A percentile compares a stretch with the other conserved stretches of the same genome.
These are phyloP conservation scores for Cytospora paraplurivora DNA, from an alignment of 2,329 filamentous ascomycete genomes.

Conservation along the genomic window DNA sequence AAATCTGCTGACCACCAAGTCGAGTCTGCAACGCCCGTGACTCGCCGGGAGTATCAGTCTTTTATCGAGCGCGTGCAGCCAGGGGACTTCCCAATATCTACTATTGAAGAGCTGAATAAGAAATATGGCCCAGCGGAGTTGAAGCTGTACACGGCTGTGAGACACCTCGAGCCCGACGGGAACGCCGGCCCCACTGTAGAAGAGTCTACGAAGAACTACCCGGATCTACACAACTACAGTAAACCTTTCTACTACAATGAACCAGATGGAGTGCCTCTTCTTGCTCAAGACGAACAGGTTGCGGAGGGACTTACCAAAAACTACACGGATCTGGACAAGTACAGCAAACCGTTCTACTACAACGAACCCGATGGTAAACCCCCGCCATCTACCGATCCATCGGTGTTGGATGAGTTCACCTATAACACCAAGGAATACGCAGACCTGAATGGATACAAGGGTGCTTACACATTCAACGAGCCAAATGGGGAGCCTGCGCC, in stretches of 20 bases:
- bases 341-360: neutral
- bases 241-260: slow-evolving; percentile 32
- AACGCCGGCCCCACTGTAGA: slow-evolving; percentile 19
- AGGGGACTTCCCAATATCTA: slow-evolving; percentile 6
- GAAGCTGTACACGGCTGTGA: slow-evolving; percentile 32
- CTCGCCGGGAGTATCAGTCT: slow-evolving; percentile 16
- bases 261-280: slow-evolving; percentile 26
- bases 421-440: slow-evolving; percentile 36
- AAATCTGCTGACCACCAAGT: slow-evolving; percentile 35
- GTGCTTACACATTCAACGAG: slow-evolving; percentile 32
- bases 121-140: slow-evolving; percentile 28
- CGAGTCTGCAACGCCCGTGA: slow-evolving; percentile 13
- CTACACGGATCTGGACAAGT: neutral
- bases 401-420: slow-evolving; percentile 16
- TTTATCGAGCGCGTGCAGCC: slow-evolving; percentile 8
- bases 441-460: slow-evolving; percentile 45
- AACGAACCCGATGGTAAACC: slow-evolving; percentile 16
- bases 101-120: slow-evolving; percentile 5
- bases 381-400: neutral
- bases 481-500: slow-evolving; percentile 27
- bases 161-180: slow-evolving; percentile 33
- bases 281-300: neutral
- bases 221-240: slow-evolving; percentile 46
- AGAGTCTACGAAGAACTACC: slow-evolving; percentile 35
- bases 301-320: neutral